Conservation (phyloP, 1,284 basidiomycete genomes). For the Hypsizygus ulmarius region DNA sequence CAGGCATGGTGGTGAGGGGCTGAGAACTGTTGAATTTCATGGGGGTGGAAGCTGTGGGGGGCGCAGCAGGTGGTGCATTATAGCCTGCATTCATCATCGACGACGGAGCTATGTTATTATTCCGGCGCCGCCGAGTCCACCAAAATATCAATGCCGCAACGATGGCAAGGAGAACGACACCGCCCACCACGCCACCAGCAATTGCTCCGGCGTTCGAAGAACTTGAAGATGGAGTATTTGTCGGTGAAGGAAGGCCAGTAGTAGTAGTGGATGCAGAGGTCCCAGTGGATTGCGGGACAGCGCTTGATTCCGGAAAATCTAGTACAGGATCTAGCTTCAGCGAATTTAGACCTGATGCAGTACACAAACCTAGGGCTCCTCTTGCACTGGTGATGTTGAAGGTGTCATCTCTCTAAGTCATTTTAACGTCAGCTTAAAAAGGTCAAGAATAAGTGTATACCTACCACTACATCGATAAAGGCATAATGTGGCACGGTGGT, state of each 20-base stretch:
- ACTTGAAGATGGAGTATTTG: constrained; percentile 7
- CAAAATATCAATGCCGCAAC: constrained; percentile 34
- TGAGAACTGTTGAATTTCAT: constrained; percentile 24
- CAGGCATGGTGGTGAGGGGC: constrained; percentile 19
- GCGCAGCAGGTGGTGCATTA: neutral
- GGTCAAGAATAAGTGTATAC: neutral
- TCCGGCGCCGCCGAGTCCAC: constrained; percentile 32
- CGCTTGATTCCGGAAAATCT: constrained; percentile 30
- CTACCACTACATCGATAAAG: constrained; percentile 32
- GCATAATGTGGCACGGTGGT: constrained; percentile 40
- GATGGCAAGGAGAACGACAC: constrained; percentile 33
- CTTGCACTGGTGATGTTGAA: constrained; percentile 30
- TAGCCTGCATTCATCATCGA: constrained; percentile 7
- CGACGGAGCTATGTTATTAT: constrained; percentile 17
- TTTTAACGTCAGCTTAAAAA: neutral
- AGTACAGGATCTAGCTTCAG: neutral
- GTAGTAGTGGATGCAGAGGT: constrained; percentile 1
- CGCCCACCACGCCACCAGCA: constrained; percentile 45
- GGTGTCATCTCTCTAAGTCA: constrained; percentile 16
- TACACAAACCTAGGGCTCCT: constrained; percentile 11
- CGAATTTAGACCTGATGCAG: neutral
- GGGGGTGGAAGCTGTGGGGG: constrained; percentile 15
- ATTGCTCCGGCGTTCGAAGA: constrained; percentile 38
- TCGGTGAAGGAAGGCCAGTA: neutral
- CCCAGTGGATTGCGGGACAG: constrained; percentile 18